Evolutionary conservation across 2,329 filamentous ascomycete genomes (phyloP), one percentile per base, ranked within the genome.

Genomic region (Beauveria medogensis): DNA sequence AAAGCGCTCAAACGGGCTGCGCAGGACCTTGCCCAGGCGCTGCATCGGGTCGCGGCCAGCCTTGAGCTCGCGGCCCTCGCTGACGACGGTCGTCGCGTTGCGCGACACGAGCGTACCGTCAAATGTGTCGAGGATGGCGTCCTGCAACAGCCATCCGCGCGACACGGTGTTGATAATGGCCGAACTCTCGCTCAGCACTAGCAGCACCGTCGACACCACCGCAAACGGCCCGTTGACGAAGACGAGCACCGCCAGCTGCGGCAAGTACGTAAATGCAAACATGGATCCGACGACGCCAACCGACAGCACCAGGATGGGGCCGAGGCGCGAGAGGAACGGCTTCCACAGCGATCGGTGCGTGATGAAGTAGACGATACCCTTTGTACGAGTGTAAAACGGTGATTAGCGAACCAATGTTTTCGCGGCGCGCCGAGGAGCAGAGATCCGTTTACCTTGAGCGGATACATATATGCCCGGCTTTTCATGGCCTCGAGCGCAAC

Each of bases 241-340:
- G 56, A 91, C 82, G 50, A 96, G 82, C 16, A 96, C 74, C 1
- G 91, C 89, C 26, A 91, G 83, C 77, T 97, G 93, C 0, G 93
- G 93, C 9, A 87, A 70, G 72, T 96, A 97, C 54, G 92, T 89
- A 71, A 97, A 86, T 67, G 89, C 78, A 75, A 97, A 97, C 91
- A 97, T 95, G 72, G 83, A 79, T 12, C 80, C 79, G 1, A 92
- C 87, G 51, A 97, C 86, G 50, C 84, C 82, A 10, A 87, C 73
- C 16, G 90, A 91, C 2, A 96, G 81, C 1, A 82, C 80, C 55
- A 95, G 66, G 30, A 88, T 91, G 3, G 83, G 82, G 2, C 78
- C 71, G 50, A 87, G 71, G 62, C 79, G 79, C 7, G 79, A 81
- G 43, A 80, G 65, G 48, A 87, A 80, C 1, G 84, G 84, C 67